These are phyloP conservation scores for Lactuca sativa DNA, from an alignment of 129 eudicot species.

Conservation along the genomic window DNA sequence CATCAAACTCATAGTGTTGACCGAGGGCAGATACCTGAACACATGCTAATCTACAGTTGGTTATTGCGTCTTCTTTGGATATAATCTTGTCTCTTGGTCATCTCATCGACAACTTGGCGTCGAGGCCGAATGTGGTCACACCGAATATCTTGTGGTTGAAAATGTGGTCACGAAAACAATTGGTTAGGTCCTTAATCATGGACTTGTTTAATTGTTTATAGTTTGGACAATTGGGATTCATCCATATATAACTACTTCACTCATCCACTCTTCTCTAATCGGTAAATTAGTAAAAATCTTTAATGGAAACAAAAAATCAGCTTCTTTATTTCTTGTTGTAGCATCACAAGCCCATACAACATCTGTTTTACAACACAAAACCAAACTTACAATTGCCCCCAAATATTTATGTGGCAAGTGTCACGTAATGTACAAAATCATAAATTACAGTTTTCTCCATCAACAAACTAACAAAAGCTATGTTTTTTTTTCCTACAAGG, in stretches of 20 bases:
- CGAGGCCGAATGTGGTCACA: too few species aligned
- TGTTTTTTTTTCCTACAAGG: conserved; percentile 15
- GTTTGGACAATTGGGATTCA: too few species aligned
- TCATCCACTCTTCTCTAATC: not conserved
- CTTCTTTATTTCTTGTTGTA: not conserved
- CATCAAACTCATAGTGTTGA: too few species aligned
- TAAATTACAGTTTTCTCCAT: conserved; percentile 15
- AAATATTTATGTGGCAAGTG: conserved; percentile 23
- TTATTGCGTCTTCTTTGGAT: too few species aligned
- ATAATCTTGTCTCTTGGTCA: too few species aligned
- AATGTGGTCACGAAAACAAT: too few species aligned
- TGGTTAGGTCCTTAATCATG: too few species aligned
- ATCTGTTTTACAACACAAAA: conserved; percentile 24
- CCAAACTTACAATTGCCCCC: conserved; percentile 28
- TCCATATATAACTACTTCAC: not conserved
- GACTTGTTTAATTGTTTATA: too few species aligned
- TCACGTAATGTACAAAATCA: conserved; percentile 40
- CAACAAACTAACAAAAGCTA: not conserved
- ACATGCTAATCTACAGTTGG: too few species aligned
- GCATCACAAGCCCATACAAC: not conserved
- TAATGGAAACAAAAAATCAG: not conserved
- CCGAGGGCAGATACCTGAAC: too few species aligned
- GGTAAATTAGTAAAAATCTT: not conserved
- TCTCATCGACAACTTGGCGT: too few species aligned
- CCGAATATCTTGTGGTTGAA: too few species aligned